Evolutionary conservation across 768 basidiomycete species (phyloP), one percentile per base, ranked within the genome.

Genomic region (Lanmaoa rubissima): DNA sequence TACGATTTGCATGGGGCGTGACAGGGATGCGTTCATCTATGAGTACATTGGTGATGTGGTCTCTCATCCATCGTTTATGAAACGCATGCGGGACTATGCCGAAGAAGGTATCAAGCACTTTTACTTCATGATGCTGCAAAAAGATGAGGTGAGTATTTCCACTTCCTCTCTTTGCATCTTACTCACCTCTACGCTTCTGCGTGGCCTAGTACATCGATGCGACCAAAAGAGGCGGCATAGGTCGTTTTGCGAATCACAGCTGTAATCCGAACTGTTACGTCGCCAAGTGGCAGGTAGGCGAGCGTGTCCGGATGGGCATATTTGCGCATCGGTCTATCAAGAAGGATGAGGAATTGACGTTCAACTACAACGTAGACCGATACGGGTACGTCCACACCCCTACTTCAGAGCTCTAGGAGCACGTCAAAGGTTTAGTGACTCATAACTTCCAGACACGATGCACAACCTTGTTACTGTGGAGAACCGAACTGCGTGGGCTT

Each of bases 101-200:
- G 83, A 87, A 42, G 92, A 97, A 69, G 96, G 96, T 17, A 94
- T 98, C 61, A 80, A 83, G 51, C 97, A 98, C 72, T 99, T 98
- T 65, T 99, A 98, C 76, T 99, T 99, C 71, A 99, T 98, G 97
- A 95, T 96, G 90, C 74, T 99, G 55, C 97, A 99, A 75, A 94
- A 92, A 69, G 94, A 96, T 63, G 94, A 98, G 82, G 95, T 94
- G 62, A 53, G 84, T 73, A 14, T 17, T 35, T 40, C n/a, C 26
- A 9, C 50, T 54, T 12, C 44, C 21, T 2, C 56, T 38, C 10
- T 32, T 43, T 32, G n/a, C 47, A 42, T 48, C 41, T 17, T 17
- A 8, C 56, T 49, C 31, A 59, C 17, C 24, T 43, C 8, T 21
- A 41, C 47, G 5, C 32, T 43, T 48, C 54, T 34, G 24, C 11